Evolutionary conservation across 2,329 filamentous ascomycete species (phyloP), one percentile per base, ranked within the genome.

Genomic region (Cercospora sp.): DNA sequence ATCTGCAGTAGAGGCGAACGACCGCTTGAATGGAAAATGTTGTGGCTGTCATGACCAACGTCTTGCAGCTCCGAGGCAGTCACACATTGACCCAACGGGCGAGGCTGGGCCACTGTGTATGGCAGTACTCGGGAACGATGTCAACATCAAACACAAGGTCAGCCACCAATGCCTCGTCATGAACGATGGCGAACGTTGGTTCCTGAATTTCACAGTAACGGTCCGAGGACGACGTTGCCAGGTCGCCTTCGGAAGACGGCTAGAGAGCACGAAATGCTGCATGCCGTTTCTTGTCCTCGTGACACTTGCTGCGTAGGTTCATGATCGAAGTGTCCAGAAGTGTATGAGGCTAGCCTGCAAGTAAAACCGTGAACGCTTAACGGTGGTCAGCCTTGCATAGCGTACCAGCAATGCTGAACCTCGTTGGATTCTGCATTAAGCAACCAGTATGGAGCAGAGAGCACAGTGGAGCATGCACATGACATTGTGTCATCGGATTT

Each of bases 131-230:
- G 55, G 26, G 5, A 24, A 18, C 55, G 55, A 37, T 34, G 30
- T 37, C 8, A 59, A 37, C 55, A 24, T 37, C 16, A 28, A 59
- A 34, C 10, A 34, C 28, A 10, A 13, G 32, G 55, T 24, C 55
- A 59, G 55, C 55, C 55, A 59, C 32, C 55, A 18, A 18, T 49
- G 43, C 43, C 43, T 49, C 43, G 49, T 53, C 49, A 26, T 28
- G 49, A 53, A 53, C 49, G 49, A 59, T 59, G 55, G 32, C 55
- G 32, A 37, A 59, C 55, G 55, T 59, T 59, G 10, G 55, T 32
- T 59, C 16, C 30, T n/a, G 32, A 12, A 21, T 24, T 24, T 34
- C 32, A 10, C 26, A 28, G 5, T n/a, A 59, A 59, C 28, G 55
- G 55, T 21, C 16, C 55, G 28, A 30, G n/a, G 13, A 16, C 53